Conservation (phyloP, 2,329 filamentous ascomycete genomes). For the Monosporascus sp. region DNA sequence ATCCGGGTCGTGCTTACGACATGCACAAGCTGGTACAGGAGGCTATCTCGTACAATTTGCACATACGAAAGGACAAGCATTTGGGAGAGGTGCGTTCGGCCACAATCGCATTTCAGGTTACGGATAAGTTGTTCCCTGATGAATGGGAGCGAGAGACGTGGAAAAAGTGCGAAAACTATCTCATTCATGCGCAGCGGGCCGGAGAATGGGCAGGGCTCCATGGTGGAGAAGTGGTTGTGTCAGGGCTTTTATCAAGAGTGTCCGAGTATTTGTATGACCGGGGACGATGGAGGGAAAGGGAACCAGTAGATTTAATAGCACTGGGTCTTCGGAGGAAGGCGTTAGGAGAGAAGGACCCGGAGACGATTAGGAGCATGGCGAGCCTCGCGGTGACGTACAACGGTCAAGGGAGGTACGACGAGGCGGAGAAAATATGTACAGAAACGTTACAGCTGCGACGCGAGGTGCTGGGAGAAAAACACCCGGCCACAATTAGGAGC, state of each 20-base stretch:
- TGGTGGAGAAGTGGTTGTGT: constrained; percentile 7
- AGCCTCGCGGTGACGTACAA: background rate
- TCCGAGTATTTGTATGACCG: constrained; percentile 16
- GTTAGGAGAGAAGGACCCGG: background rate
- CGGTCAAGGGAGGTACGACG: background rate
- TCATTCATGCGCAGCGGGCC: constrained; percentile 22
- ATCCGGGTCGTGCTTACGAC: constrained; percentile 16
- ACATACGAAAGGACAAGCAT: constrained; percentile 13
- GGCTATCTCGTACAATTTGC: constrained; percentile 16
- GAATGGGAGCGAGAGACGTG: constrained; percentile 8
- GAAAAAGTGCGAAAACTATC: constrained; percentile 20
- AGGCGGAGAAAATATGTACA: constrained; percentile 10
- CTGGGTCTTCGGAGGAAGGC: background rate
- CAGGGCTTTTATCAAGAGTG: constrained; percentile 9
- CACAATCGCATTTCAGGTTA: constrained; percentile 13
- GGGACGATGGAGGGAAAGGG: constrained; percentile 18
- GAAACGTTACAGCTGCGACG: constrained; percentile 9
- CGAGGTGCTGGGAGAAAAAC: constrained; percentile 16
- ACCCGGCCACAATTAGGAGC: constrained; percentile 17
- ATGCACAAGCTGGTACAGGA: constrained; percentile 29
- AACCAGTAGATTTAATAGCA: background rate
- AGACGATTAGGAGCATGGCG: background rate
- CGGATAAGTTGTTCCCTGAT: constrained; percentile 16
- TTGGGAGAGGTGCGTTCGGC: constrained; percentile 6
- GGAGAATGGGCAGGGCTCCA: constrained; percentile 19